phyloP scores from a whole-genome alignment of 441 rosid genomes.

The Adansonia grandidieri region DNA sequence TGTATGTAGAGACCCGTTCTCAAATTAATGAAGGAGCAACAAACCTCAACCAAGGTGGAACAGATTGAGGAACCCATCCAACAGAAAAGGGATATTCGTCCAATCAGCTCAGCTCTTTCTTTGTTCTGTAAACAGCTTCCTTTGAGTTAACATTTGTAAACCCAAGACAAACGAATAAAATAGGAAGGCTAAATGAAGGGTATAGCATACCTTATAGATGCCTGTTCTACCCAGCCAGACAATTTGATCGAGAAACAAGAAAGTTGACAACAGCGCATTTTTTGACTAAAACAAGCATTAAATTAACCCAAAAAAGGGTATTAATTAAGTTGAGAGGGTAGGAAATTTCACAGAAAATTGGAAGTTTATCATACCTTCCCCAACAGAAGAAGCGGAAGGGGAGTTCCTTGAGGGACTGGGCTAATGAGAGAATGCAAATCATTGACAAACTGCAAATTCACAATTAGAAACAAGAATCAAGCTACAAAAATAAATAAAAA shows the following conservation, averaged over 20 bases:
- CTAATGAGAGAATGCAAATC: constrained; percentile 85
- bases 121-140: constrained; percentile 57
- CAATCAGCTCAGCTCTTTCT: constrained; percentile 77
- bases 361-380: constrained; percentile 66
- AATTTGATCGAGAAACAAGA: constrained; percentile 96
- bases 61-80: constrained; percentile 90
- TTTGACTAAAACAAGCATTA: constrained; percentile 68
- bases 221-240: constrained; percentile 97
- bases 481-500: background rate
- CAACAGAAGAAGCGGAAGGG: constrained; percentile 78
- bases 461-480: constrained; percentile 19
- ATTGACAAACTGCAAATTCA: constrained; percentile 79
- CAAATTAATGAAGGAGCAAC: constrained; percentile 26
- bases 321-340: constrained; percentile 16
- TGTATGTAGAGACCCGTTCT: background rate
- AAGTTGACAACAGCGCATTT: constrained; percentile 81
- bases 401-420: constrained; percentile 91
- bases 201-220: constrained; percentile 69
- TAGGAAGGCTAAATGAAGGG: background rate
- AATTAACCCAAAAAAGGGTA: background rate
- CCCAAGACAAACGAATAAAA: background rate
- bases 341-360: constrained; percentile 12
- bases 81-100: constrained; percentile 84
- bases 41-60: constrained; percentile 83
- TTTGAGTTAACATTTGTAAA: constrained; percentile 10